A percentile compares a stretch with the other conserved stretches of the same genome.
These are phyloP conservation scores for Camellia granthamiana DNA, from an alignment of 148 eudicot species.

Conservation along the genomic window DNA sequence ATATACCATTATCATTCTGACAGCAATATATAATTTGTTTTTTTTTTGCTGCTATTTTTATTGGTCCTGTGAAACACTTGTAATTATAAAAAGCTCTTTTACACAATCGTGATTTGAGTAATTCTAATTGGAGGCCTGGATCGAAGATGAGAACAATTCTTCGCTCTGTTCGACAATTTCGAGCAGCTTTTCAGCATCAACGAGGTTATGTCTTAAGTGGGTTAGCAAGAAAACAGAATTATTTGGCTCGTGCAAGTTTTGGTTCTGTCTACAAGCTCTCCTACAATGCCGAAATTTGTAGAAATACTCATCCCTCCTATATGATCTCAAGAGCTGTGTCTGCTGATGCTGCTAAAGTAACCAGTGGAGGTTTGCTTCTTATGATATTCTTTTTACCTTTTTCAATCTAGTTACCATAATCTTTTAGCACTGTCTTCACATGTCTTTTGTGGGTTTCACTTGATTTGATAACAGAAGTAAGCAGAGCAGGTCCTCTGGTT, in stretches of 20 bases:
- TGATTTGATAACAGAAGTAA: constrained; percentile 32
- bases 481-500: constrained; percentile 67
- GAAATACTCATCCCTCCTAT: constrained; percentile 29
- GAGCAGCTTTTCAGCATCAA: constrained; percentile 34
- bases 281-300: constrained; percentile 22
- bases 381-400: background rate
- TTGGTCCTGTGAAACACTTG: constrained; percentile 26
- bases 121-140: constrained; percentile 5
- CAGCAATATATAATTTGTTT: background rate
- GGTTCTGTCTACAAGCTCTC: constrained; percentile 26
- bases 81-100: constrained; percentile 13
- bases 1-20: background rate
- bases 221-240: constrained; percentile 26
- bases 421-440: background rate
- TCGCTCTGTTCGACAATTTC: constrained; percentile 38
- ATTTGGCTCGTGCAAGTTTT: constrained; percentile 23
- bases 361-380: constrained; percentile 46
- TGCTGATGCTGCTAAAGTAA: constrained; percentile 40
- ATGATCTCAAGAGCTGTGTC: constrained; percentile 44
- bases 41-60: constrained; percentile 11
- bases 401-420: background rate
- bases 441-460: constrained; percentile 8
- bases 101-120: constrained; percentile 19
- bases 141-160: constrained; percentile 53
- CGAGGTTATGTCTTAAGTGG: constrained; percentile 26